phyloP scores from a whole-genome alignment of 805 yeast species.

The Dipodascus geniculatus region DNA sequence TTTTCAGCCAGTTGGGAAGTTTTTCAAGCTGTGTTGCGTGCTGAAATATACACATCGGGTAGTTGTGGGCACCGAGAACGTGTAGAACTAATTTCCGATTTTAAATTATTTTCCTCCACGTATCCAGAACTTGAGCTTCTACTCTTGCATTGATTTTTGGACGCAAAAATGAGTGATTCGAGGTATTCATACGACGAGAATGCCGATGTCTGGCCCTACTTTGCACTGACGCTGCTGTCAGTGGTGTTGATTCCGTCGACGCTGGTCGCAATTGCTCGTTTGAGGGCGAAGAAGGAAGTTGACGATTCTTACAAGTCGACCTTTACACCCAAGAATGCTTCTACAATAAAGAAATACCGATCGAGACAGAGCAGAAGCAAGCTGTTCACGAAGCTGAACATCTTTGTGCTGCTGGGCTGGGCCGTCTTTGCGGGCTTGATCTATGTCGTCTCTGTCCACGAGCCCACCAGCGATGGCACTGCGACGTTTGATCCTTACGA shows the following conservation, averaged over 20 bases:
- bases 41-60: not conserved
- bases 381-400: constrained; percentile 26
- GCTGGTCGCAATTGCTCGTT: constrained; percentile 10
- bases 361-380: constrained; percentile 18
- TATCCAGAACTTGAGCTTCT: not conserved
- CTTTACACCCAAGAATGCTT: constrained; percentile 13
- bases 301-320: constrained; percentile 14
- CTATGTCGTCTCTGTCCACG: constrained; percentile 26
- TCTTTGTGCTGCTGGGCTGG: constrained; percentile 48
- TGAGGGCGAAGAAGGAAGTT: constrained; percentile 13
- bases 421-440: constrained; percentile 33
- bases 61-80: not conserved
- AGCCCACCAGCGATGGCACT: constrained; percentile 23
- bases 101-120: not conserved
- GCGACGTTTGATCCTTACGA: constrained; percentile 80
- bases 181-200: constrained; percentile 77
- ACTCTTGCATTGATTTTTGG: not conserved
- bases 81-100: too few relatives aligned
- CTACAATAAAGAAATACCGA: constrained; percentile 16
- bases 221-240: constrained; percentile 59
- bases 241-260: constrained; percentile 61
- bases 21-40: not conserved
- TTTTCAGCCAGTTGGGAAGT: not conserved
- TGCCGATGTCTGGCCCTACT: constrained; percentile 90
- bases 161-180: constrained; percentile 33